Evolutionary conservation across 495 filamentous ascomycete genomes (phyloP).

Genomic region (Penicillium pancosmium): DNA sequence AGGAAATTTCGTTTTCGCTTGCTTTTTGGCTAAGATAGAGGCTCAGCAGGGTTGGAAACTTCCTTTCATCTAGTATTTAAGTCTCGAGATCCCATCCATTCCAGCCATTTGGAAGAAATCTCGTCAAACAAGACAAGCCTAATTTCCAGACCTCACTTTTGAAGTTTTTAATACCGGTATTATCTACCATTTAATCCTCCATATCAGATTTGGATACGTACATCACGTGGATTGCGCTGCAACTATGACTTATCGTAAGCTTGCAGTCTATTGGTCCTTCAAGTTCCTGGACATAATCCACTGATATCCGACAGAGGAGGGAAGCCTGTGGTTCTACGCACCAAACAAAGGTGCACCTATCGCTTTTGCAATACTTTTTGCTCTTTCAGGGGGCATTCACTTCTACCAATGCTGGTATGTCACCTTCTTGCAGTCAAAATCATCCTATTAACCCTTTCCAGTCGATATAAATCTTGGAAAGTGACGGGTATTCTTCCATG

Average conservation of each 20-base stretch:
- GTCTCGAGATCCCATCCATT: background rate
- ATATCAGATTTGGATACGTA: too few species aligned
- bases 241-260: conserved; percentile 18
- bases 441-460: conserved; percentile 1
- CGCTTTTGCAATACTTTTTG: conserved; percentile 67
- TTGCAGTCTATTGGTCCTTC: background rate
- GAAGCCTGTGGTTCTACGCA: conserved; percentile 70
- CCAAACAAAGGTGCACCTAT: conserved; percentile 74
- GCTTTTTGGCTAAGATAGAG: background rate
- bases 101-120: background rate
- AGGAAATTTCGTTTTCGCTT: conserved; percentile 28
- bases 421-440: background rate
- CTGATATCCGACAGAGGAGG: conserved; percentile 36
- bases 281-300: background rate
- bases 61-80: conserved; percentile 1
- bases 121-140: background rate
- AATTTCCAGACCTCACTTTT: too few species aligned
- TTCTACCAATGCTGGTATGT: conserved; percentile 63
- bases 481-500: conserved; percentile 59
- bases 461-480: conserved; percentile 51
- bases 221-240: too few species aligned
- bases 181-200: too few species aligned
- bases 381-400: conserved; percentile 59
- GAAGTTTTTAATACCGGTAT: too few species aligned
- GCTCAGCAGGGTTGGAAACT: conserved; percentile 1